Percentiles rank a stretch among this genome's conserved stretches.
Evolutionary conservation across 257 asterid species (phyloP).

Genomic region (Cruciata laevipes): DNA sequence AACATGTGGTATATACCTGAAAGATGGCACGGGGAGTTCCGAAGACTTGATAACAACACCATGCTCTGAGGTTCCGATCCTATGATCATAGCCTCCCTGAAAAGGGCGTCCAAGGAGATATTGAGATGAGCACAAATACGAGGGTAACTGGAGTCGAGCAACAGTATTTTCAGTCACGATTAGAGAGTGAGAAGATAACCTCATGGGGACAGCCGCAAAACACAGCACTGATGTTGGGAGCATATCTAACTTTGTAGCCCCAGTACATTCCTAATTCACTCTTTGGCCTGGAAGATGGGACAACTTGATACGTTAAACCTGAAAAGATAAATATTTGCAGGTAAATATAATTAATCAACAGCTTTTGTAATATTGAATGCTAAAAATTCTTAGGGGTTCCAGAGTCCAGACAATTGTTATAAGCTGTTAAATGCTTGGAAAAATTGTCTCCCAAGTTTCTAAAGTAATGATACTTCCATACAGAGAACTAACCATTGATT

Average conservation of each 20-base stretch:
- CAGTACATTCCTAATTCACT: constrained; percentile 78
- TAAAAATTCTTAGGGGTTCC: neutral
- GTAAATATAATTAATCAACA: neutral
- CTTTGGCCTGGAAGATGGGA: constrained; percentile 71
- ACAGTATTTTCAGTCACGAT: neutral
- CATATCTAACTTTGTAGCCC: constrained; percentile 90
- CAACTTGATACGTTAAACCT: constrained; percentile 60
- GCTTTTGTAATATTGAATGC: neutral
- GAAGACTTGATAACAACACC: constrained; percentile 61
- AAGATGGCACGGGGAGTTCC: constrained; percentile 65
- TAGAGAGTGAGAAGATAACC: constrained; percentile 30
- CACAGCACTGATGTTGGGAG: constrained; percentile 74
- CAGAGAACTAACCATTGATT: neutral
- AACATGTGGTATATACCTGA: constrained; percentile 38
- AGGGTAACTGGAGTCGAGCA: neutral
- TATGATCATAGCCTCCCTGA: constrained; percentile 84
- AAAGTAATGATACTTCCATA: neutral
- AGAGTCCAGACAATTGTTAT: neutral
- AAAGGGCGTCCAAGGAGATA: neutral
- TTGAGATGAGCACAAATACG: neutral
- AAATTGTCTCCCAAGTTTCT: neutral
- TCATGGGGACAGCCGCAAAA: constrained; percentile 68
- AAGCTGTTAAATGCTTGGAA: neutral
- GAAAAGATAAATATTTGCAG: constrained; percentile 21
- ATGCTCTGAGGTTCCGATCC: constrained; percentile 90